Conservation (phyloP, 257 asterid genomes). For the Jacaranda mimosifolia region DNA sequence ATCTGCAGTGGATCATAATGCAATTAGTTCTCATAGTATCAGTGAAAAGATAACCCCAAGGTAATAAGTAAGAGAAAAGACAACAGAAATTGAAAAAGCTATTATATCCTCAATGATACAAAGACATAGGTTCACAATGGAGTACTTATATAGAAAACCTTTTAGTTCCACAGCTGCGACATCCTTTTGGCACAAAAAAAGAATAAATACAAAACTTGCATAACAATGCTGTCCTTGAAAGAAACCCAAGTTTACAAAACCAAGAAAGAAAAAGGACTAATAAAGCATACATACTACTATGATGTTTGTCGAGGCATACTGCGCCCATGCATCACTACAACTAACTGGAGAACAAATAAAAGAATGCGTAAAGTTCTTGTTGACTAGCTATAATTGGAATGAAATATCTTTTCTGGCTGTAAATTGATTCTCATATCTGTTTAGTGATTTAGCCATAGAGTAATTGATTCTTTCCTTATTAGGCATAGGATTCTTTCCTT, state of each 20-base stretch:
- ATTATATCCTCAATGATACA: not conserved
- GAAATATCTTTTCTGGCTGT: too few relatives aligned
- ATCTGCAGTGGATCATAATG: constrained; percentile 56
- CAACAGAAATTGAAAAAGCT: not conserved
- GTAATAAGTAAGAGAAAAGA: not conserved
- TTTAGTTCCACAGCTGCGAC: constrained; percentile 17
- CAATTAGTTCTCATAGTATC: constrained; percentile 22
- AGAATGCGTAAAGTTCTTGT: not conserved
- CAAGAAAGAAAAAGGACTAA: not conserved
- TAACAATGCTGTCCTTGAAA: not conserved
- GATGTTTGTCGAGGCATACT: constrained; percentile 1
- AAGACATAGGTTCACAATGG: not conserved
- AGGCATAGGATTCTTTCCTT: too few relatives aligned
- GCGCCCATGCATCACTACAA: constrained; percentile 13
- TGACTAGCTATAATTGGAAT: too few relatives aligned
- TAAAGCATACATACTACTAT: not conserved
- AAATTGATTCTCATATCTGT: too few relatives aligned
- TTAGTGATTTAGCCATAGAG: too few relatives aligned
- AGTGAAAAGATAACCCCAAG: constrained; percentile 12
- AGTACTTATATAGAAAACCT: not conserved
- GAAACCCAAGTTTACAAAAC: not conserved
- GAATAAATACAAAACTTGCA: constrained; percentile 11
- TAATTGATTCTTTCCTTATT: too few relatives aligned
- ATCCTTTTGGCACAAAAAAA: constrained; percentile 3
- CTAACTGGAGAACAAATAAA: constrained; percentile 10